These are phyloP conservation scores for Lomentospora prolificans DNA, from an alignment of 2,329 filamentous ascomycete genomes.

Conservation along the genomic window DNA sequence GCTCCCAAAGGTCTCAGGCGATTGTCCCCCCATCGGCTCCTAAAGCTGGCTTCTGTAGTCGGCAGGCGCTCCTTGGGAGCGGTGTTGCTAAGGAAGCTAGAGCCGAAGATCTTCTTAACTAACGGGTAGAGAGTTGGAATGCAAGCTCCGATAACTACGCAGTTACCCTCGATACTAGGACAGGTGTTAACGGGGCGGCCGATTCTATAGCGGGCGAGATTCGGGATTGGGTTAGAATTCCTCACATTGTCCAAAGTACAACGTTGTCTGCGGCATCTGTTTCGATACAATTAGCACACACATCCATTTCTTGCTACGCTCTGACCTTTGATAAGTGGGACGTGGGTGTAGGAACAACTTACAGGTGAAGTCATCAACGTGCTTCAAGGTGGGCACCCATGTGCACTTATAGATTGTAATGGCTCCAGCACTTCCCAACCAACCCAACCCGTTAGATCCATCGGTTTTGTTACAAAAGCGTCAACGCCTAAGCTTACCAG, in stretches of 20 bases:
- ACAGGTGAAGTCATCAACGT: not conserved
- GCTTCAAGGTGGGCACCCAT: not conserved
- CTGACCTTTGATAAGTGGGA: not conserved
- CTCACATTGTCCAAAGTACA: not conserved
- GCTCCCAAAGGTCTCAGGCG: no score
- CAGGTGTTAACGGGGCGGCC: no score
- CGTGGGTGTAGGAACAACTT: not conserved
- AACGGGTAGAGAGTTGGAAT: not conserved
- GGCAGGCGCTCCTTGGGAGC: not conserved
- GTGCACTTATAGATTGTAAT: not conserved
- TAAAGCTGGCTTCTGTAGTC: no score
- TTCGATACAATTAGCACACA: not conserved
- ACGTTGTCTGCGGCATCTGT: not conserved
- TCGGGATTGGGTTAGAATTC: not conserved
- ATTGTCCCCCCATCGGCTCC: no score
- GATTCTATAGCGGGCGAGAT: not conserved
- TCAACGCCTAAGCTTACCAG: constrained; percentile 17
- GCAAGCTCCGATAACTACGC: not conserved
- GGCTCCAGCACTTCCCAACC: not conserved
- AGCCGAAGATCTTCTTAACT: not conserved
- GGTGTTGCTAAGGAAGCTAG: not conserved
- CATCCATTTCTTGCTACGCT: not conserved
- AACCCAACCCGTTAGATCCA: not conserved
- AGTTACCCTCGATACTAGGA: not conserved
- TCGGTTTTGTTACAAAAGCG: not conserved